phyloP scores from a whole-genome alignment of 306 rosid species.

The Corylus americana region DNA sequence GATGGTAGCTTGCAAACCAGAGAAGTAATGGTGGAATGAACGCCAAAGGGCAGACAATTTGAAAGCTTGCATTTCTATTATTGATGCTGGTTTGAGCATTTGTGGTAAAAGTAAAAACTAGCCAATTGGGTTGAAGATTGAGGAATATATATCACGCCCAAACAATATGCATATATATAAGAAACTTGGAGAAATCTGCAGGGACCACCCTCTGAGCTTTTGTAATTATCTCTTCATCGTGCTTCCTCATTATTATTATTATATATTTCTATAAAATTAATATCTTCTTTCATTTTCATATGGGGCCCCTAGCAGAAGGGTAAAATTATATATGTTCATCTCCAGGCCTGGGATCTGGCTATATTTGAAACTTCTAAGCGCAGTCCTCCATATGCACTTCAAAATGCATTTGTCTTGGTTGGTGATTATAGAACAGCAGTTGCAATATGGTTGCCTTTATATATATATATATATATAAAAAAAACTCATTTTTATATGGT shows the following conservation, averaged over 20 bases:
- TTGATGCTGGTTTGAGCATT: constrained; percentile 31
- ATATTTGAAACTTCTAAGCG: background rate
- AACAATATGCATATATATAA: background rate
- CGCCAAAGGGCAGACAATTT: constrained; percentile 40
- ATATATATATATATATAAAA: no score
- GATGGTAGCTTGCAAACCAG: background rate
- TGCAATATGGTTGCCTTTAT: no score
- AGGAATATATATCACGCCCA: constrained; percentile 18
- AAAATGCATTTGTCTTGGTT: background rate
- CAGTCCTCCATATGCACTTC: background rate
- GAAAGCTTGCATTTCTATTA: constrained; percentile 40
- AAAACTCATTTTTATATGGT: background rate
- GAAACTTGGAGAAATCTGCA: background rate
- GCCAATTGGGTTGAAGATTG: constrained; percentile 15
- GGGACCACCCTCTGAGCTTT: constrained; percentile 47
- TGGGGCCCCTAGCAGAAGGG: constrained; percentile 38
- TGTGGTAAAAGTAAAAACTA: constrained; percentile 38
- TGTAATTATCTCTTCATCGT: constrained; percentile 32
- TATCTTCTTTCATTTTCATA: constrained; percentile 24
- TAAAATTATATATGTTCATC: constrained; percentile 18
- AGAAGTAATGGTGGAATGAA: constrained; percentile 28
- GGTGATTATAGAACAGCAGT: background rate
- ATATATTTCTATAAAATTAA: constrained; percentile 1
- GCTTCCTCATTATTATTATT: constrained; percentile 4
- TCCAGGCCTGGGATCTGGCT: no score